These are phyloP conservation scores for Fusarium sp. DNA, from an alignment of 2,329 filamentous ascomycete genomes.

Conservation along the genomic window DNA sequence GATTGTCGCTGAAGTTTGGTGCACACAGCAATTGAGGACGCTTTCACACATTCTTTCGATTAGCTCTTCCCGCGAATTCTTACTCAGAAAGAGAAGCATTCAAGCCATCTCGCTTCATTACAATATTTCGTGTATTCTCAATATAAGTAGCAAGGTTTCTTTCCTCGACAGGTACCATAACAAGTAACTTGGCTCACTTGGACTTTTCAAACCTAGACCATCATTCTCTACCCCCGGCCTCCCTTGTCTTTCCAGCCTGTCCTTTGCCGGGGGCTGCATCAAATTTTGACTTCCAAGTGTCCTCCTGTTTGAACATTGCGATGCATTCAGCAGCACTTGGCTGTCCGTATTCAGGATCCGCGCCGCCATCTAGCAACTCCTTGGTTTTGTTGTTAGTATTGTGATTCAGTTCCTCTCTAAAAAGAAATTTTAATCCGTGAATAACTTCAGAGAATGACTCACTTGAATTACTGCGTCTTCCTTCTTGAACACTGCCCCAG, in stretches of 20 bases:
- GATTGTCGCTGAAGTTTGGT: background rate
- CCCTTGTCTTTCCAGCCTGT: slow-evolving; percentile 19
- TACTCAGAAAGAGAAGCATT: background rate
- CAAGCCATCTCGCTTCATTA: background rate
- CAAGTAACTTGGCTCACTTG: background rate
- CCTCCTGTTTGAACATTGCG: slow-evolving; percentile 62
- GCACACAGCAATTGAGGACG: background rate
- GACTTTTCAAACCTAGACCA: background rate
- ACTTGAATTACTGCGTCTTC: slow-evolving; percentile 72
- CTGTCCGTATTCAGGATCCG: slow-evolving; percentile 62
- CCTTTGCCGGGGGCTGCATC: slow-evolving; percentile 59
- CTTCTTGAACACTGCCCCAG: slow-evolving; percentile 78
- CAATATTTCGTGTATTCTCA: background rate
- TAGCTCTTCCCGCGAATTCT: background rate
- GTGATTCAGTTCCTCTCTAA: fast-evolving
- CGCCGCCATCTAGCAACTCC: slow-evolving; percentile 61
- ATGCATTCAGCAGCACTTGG: slow-evolving; percentile 62
- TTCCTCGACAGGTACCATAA: background rate
- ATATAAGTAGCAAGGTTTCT: background rate
- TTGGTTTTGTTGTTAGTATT: slow-evolving; percentile 28
- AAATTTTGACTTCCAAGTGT: slow-evolving; percentile 61
- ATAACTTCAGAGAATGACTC: background rate
- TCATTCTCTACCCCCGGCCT: background rate
- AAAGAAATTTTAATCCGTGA: background rate
- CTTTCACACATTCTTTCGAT: background rate